Conservation (phyloP, 2,329 filamentous ascomycete species). For the Macroventuria anomochaeta region DNA sequence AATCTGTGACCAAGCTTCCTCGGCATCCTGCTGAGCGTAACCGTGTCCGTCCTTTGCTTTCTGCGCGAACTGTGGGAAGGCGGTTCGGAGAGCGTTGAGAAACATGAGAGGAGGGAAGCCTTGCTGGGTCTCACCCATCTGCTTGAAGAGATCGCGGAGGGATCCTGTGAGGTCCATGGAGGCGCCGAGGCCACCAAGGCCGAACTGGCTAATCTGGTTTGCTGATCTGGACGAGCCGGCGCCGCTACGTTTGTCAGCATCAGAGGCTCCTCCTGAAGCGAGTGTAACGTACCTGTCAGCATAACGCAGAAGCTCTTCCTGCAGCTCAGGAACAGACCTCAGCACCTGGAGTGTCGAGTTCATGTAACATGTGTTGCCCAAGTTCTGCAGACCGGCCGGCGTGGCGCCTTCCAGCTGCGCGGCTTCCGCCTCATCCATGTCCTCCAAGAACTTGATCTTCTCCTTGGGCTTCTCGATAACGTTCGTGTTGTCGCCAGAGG, state of each 20-base stretch:
- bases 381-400: conserved; percentile 86
- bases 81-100: conserved; percentile 75
- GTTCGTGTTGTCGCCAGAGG: conserved; percentile 67
- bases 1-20: conserved; percentile 98
- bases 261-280: too few relatives aligned
- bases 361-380: conserved; percentile 98
- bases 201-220: conserved; percentile 55
- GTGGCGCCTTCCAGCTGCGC: conserved; percentile 83
- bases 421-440: conserved; percentile 94
- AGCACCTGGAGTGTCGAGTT: conserved; percentile 97
- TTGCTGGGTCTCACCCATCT: conserved; percentile 87
- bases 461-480: conserved; percentile 76
- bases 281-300: conserved; percentile 46
- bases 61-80: conserved; percentile 93
- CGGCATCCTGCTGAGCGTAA: conserved; percentile 97
- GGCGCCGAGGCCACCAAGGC: conserved; percentile 63
- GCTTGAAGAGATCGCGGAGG: conserved; percentile 82
- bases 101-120: conserved; percentile 86
- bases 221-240: conserved; percentile 43
- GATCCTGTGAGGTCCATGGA: conserved; percentile 76
- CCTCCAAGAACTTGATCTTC: conserved; percentile 86
- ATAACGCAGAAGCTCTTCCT: conserved; percentile 75
- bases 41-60: conserved; percentile 80
- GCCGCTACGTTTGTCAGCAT: conserved; percentile 33
- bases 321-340: conserved; percentile 86